Base-by-base conservation (phyloP, 805 yeast genomes). In the Diddensiella santjacobensis region DNA sequence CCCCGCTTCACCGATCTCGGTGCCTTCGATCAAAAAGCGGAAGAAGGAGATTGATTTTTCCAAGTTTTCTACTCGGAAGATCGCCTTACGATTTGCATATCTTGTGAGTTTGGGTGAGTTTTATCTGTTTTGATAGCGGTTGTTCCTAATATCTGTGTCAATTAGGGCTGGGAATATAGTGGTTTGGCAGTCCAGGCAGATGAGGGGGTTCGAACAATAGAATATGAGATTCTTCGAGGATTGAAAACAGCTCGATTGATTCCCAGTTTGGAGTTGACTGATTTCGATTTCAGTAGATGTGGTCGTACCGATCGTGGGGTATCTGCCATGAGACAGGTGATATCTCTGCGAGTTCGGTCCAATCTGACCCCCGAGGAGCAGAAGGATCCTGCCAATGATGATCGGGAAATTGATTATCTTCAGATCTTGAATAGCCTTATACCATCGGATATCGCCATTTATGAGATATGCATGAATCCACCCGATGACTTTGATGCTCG, bases 271-370 rank as follows among this genome's bases (percentile, higher is more conserved):
- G 81, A 78, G 18, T 83, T 88, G 0, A 69, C 69, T 4, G 81
- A 79, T 1, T 86, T 83, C 60, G 74, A 77, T 11, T 89, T 90
- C 64, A 84, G 95, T 56, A 71, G 97, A 53, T 93, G 98, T 68
- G 98, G 98, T 0, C 74, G 98, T 59, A 91, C 98, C 0, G 98
- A 91, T 60, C 80, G 79, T 56, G 98, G 97, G n/a, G 98, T 91
- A 11, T 87, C 96, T 69, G 99, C 99, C 0, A 79, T 93, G 83
- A 86, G 87, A 55, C 99, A 93, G 66, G 98, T 93, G 2, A 83
- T 93, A 3, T 83, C 96, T 0, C 68, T 93, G 33, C 67, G 72
- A 13, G 82, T 91, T 22, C 73, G 99, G 55, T 87, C 96, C 0
- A 71, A 72, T 19, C 66, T 93, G 36, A 61, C 79, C 0, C 57